phyloP scores from a whole-genome alignment of 768 basidiomycete species.

The Megacollybia marginata region DNA sequence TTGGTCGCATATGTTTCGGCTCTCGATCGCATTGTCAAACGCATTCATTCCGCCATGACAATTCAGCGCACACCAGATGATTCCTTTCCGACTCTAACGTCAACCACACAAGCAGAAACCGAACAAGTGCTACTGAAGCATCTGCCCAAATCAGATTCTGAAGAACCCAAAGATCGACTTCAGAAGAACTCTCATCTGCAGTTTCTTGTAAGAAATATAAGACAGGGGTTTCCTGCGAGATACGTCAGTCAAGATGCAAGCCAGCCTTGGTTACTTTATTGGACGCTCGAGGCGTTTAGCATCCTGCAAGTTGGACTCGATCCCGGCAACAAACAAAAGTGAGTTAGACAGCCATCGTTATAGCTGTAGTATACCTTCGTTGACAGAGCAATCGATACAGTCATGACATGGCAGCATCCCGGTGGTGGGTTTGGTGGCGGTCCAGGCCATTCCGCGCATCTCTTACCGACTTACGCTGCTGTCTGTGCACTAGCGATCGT shows the following conservation, averaged over 20 bases:
- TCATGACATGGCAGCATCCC: constrained; percentile 77
- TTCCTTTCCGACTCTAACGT: constrained; percentile 48
- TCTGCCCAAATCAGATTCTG: constrained; percentile 22
- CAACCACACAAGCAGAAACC: constrained; percentile 52
- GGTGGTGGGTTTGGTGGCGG: constrained; percentile 92
- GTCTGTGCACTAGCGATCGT: constrained; percentile 80
- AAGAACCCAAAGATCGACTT: constrained; percentile 25
- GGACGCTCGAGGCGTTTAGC: constrained; percentile 84
- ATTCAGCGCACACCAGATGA: not conserved
- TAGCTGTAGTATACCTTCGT: not conserved
- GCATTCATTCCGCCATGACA: constrained; percentile 9
- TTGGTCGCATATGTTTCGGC: too few relatives aligned
- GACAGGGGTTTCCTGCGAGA: constrained; percentile 73
- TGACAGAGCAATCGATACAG: constrained; percentile 68
- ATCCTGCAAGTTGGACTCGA: constrained; percentile 73
- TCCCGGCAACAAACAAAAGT: constrained; percentile 72
- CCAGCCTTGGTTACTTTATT: constrained; percentile 92
- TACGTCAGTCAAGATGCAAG: constrained; percentile 89
- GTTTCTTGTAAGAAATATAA: constrained; percentile 63
- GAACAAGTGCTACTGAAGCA: constrained; percentile 58
- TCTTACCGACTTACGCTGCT: constrained; percentile 85
- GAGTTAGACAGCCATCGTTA: constrained; percentile 12
- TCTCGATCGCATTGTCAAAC: too few relatives aligned
- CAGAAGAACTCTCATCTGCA: constrained; percentile 64
- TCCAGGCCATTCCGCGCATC: constrained; percentile 79